Evolutionary conservation across 805 yeast genomes (phyloP), one percentile per base, ranked within the genome.

Genomic region (Kregervanrija fluxuum): DNA sequence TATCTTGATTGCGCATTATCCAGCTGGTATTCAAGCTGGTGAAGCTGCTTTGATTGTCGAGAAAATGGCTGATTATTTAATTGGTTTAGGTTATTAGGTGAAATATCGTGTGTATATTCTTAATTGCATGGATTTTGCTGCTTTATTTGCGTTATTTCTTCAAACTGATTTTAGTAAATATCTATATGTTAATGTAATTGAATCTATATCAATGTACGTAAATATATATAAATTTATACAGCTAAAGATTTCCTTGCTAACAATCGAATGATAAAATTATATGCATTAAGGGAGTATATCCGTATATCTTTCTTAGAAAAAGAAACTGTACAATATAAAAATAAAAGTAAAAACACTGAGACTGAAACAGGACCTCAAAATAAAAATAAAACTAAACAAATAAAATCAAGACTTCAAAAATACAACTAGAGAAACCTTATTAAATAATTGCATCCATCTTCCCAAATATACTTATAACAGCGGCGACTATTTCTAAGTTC

Each of bases 11-110:
- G 96, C 93, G n/a, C 98, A 93, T 66, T 93, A 93, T 63, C 93
- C 95, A 12, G 78, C 85, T 11, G 90, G 90, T 45, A 84, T 86
- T 39, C 91, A 82, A 65, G 87, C 98, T 31, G 96, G 95, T 55
- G 96, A 87, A 62, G 98, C 98, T 43, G 85, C 97, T 48, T 79
- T 84, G 59, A 85, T 90, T 51, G 96, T 91, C 46, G 99, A 93
- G 67, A 91, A 88, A 61, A 75, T 93, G 71, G 98, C 95, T 39
- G 98, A 93, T 64, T 90, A 93, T 62, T 76, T 93, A 68, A 88
- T 91, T 62, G 73, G 88, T 58, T 91, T 85, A 44, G 85, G 88
- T 47, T 90, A 86, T 67, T 91, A 74, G 59, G 12, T 33, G 10
- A 31, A n/a, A 5, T 5, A 22, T 22, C 4, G 6, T 22, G 6